A percentile compares a stretch with the other conserved stretches of the same genome.
Evolutionary conservation across 768 basidiomycete species (phyloP).

Genomic region (Coprinellus micaceus): DNA sequence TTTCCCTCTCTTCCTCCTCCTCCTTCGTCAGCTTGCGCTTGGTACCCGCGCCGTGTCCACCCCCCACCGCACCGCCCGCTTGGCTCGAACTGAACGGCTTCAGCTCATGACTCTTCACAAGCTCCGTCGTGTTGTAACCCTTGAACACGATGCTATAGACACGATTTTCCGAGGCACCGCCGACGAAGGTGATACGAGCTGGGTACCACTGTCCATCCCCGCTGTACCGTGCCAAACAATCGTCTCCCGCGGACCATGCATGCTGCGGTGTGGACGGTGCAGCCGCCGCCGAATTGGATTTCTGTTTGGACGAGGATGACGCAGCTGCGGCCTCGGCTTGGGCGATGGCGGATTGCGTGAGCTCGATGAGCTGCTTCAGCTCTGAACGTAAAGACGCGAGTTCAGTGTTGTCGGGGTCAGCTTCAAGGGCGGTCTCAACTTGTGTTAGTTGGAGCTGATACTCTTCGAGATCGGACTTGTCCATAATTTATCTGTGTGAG

Average conservation of each 20-base stretch:
- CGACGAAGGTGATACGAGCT: constrained; percentile 80
- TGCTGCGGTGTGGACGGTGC: constrained; percentile 45
- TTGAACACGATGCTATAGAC: constrained; percentile 90
- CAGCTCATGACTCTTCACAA: constrained; percentile 67
- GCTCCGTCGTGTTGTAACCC: constrained; percentile 88
- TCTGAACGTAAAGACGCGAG: constrained; percentile 71
- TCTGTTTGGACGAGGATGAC: constrained; percentile 46
- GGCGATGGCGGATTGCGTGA: constrained; percentile 68
- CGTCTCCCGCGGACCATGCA: constrained; percentile 77
- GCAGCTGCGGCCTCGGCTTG: constrained; percentile 55
- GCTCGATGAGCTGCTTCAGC: constrained; percentile 77
- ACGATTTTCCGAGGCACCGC: constrained; percentile 76
- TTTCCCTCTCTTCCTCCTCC: constrained; percentile 85
- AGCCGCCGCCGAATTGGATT: constrained; percentile 48
- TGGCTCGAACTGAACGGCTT: constrained; percentile 65
- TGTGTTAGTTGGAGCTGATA: constrained; percentile 90
- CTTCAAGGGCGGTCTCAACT: constrained; percentile 73
- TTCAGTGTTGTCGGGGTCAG: constrained; percentile 73
- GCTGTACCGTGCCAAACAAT: constrained; percentile 83
- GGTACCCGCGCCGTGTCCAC: constrained; percentile 37
- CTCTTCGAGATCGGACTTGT: constrained; percentile 79
- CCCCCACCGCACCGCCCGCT: constrained; percentile 37
- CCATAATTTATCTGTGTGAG: constrained; percentile 30
- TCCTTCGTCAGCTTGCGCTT: constrained; percentile 78
- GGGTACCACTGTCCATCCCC: constrained; percentile 85